Base-by-base conservation (phyloP, 768 basidiomycete genomes). In the Punctularia strigosozonata region DNA sequence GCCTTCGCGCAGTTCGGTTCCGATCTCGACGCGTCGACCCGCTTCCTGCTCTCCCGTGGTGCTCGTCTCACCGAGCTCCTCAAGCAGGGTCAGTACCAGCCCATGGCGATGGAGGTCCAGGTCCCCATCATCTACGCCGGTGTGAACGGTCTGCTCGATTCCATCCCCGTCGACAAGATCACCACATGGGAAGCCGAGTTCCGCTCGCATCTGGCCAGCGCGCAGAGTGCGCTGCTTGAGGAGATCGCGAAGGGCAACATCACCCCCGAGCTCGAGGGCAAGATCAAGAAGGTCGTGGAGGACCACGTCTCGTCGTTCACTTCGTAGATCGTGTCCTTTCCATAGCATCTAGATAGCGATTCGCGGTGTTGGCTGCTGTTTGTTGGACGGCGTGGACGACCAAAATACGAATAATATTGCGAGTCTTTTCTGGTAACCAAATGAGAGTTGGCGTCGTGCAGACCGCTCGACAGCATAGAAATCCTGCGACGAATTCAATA, bases 1-100 rank as follows among this genome's bases (percentile, higher is more conserved):
- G 91, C 91, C 49, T 95, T 94, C 58, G 91, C 94, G 42, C 95
- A 98, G 61, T 99, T 99, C 72, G 95, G 95, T 77, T 99, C 95
- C 55, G 95, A 99, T 66, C 86, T 98, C 57, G 95, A 98, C 69
- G 92, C 94, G 40, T 97, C 94, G 13, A 99, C 94, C 49, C 90
- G 94, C 53, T 98, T 95, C 88, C 76, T 98, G 54, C 80, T 99
- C 50, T 83, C 75, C 52, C 89, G 95, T 77, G 95, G 95, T 73
- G 83, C 92, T 53, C 91, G 95, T 71, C 74, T 99, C 50, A 98
- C 94, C 48, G 94, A 99, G 71, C 80, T 91, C 54, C 69, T 91
- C 49, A 91, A 97, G 69, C 94, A 98, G 77, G 91, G 89, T 47
- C 94, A 98, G 71, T 97, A 97, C 67, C 84, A 92, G 61, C 88